A percentile compares a stretch with the other conserved stretches of the same genome.
Evolutionary conservation across 768 basidiomycete species (phyloP).

Genomic region (Russula griseocarnosa): DNA sequence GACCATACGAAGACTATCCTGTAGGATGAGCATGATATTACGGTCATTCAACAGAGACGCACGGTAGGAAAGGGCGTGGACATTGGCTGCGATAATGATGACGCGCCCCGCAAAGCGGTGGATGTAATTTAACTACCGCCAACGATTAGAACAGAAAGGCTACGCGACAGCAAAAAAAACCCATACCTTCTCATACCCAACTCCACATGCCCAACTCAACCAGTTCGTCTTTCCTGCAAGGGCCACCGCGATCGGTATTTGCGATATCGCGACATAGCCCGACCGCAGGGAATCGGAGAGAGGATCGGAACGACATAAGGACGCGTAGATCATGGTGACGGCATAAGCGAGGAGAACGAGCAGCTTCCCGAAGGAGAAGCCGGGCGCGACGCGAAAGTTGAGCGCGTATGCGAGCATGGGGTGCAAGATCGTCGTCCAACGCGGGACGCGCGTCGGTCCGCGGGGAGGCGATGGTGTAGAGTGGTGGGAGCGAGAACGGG

Average conservation of each 20-base stretch:
- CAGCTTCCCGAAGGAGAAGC: slow-evolving; percentile 40
- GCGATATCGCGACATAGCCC: slow-evolving; percentile 41
- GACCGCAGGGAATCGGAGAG: slow-evolving; percentile 36
- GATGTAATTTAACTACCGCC: slow-evolving; percentile 47
- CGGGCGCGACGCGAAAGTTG: slow-evolving; percentile 35
- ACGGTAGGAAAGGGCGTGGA: slow-evolving; percentile 45
- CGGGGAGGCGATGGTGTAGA: neutral
- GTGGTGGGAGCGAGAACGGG: neutral
- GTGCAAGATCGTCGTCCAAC: slow-evolving; percentile 38
- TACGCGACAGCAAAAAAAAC: neutral
- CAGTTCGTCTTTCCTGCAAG: slow-evolving; percentile 51
- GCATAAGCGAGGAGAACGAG: slow-evolving; percentile 39
- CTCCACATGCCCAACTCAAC: slow-evolving; percentile 39
- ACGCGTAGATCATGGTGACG: slow-evolving; percentile 36
- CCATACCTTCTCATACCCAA: slow-evolving; percentile 48
- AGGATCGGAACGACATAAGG: slow-evolving; percentile 37
- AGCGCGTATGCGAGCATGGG: slow-evolving; percentile 34
- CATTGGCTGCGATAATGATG: slow-evolving; percentile 40
- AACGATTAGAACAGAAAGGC: slow-evolving; percentile 2
- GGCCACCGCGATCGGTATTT: slow-evolving; percentile 44
- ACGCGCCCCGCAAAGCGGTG: slow-evolving; percentile 52
- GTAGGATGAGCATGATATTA: neutral
- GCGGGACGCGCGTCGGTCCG: slow-evolving; percentile 38
- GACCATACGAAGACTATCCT: slow-evolving; percentile 17
- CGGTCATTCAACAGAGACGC: slow-evolving; percentile 20